Conservation (phyloP, 257 asterid species). For the Mitragyna speciosa region DNA sequence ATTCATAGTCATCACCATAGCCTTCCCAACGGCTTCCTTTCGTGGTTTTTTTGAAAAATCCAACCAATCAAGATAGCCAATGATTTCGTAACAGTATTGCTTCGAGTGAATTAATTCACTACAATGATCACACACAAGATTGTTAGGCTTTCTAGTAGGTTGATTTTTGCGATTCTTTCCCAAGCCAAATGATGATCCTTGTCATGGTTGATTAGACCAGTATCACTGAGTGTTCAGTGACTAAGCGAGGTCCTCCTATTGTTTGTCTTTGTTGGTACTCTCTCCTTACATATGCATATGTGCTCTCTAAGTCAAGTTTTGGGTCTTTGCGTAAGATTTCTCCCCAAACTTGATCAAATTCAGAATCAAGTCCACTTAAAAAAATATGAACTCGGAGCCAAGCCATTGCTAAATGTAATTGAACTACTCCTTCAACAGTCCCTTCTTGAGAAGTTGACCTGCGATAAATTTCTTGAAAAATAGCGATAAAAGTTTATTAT, state of each 20-base stretch:
- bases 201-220: too few relatives aligned
- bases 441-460: neutral
- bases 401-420: neutral
- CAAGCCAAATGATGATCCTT: too few relatives aligned
- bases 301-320: conserved; percentile 6
- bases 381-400: conserved; percentile 2
- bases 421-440: neutral
- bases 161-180: too few relatives aligned
- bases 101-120: too few relatives aligned
- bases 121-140: too few relatives aligned
- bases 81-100: too few relatives aligned
- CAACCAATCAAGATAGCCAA: too few relatives aligned
- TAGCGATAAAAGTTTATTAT: neutral
- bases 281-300: neutral
- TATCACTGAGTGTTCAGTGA: too few relatives aligned
- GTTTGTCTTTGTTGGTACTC: neutral
- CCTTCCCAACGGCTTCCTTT: neutral
- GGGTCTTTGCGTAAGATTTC: neutral
- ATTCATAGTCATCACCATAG: too few relatives aligned
- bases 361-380: neutral
- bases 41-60: too few relatives aligned
- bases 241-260: too few relatives aligned
- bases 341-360: neutral
- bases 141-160: too few relatives aligned
- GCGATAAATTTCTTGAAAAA: neutral